Percentiles rank a stretch among this genome's conserved stretches.
Evolutionary conservation across 352 stramenopile species (phyloP).

Genomic region (Globisporangium viniferum): DNA sequence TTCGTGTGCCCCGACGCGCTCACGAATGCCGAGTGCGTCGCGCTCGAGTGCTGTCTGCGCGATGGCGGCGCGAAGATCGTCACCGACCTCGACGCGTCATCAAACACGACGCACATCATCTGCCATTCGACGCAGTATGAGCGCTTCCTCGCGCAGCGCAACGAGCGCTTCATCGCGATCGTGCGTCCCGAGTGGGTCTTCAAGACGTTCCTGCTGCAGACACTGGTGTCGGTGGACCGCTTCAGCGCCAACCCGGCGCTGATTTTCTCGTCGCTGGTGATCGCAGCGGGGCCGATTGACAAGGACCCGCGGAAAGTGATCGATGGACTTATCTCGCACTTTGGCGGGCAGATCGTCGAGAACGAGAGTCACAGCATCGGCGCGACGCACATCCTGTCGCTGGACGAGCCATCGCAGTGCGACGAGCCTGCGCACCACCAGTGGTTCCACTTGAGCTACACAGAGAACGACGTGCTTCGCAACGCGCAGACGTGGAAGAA

Average conservation of each 20-base stretch:
- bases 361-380: slow-evolving; percentile 36
- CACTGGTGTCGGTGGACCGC: slow-evolving; percentile 53
- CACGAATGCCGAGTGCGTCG: slow-evolving; percentile 28
- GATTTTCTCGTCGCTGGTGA: slow-evolving; percentile 75
- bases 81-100: slow-evolving; percentile 19
- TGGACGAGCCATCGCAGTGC: slow-evolving; percentile 36
- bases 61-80: slow-evolving; percentile 58
- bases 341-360: slow-evolving; percentile 75
- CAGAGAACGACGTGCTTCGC: slow-evolving; percentile 37
- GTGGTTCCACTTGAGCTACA: slow-evolving; percentile 42
- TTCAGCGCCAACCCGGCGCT: slow-evolving; percentile 77
- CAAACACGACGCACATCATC: slow-evolving; percentile 67
- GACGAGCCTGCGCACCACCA: slow-evolving; percentile 37
- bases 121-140: slow-evolving; percentile 56
- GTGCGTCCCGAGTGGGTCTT: slow-evolving; percentile 83
- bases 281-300: slow-evolving; percentile 67
- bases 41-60: slow-evolving; percentile 57
- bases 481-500: slow-evolving; percentile 41
- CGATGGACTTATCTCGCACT: slow-evolving; percentile 74
- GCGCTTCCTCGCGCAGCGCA: slow-evolving; percentile 41
- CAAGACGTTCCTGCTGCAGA: slow-evolving; percentile 63
- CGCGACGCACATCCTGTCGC: slow-evolving; percentile 71
- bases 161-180: slow-evolving; percentile 68
- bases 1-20: slow-evolving; percentile 55
- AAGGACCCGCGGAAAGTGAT: slow-evolving; percentile 82